phyloP scores from a whole-genome alignment of 352 stramenopile genomes.

The Halophytophthora batemanensis region DNA sequence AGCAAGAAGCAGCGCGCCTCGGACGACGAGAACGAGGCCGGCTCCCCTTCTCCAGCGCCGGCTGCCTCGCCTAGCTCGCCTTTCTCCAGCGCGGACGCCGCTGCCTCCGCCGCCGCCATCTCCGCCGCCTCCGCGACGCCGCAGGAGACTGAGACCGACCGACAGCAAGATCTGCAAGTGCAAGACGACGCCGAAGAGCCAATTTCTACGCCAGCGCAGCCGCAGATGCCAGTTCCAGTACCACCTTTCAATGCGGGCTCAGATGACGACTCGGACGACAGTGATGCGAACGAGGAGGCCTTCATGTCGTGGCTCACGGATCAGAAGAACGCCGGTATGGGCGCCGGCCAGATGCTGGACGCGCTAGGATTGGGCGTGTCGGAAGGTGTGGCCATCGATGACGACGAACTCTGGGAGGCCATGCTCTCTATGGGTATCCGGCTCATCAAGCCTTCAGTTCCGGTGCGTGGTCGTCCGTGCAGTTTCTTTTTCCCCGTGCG shows the following conservation, averaged over 20 bases:
- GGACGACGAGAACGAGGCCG: constrained; percentile 65
- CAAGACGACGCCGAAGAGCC: no score
- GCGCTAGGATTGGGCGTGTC: constrained; percentile 72
- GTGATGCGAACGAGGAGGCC: constrained; percentile 65
- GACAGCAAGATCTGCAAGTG: not conserved
- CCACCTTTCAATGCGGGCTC: constrained; percentile 10
- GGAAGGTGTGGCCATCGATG: constrained; percentile 71
- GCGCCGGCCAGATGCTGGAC: constrained; percentile 71
- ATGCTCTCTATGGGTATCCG: constrained; percentile 85
- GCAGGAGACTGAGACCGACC: constrained; percentile 15
- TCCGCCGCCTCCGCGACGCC: constrained; percentile 1
- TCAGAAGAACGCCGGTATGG: constrained; percentile 66
- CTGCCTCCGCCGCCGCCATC: constrained; percentile 5
- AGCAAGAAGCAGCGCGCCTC: constrained; percentile 80
- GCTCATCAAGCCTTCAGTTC: constrained; percentile 63
- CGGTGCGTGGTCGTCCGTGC: constrained; percentile 25
- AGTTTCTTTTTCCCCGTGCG: no score
- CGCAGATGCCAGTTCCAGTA: constrained; percentile 6
- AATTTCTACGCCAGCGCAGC: no score
- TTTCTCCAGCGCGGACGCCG: constrained; percentile 6
- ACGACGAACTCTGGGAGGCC: constrained; percentile 81
- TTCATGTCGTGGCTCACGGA: constrained; percentile 79
- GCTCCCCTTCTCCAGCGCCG: constrained; percentile 19
- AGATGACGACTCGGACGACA: constrained; percentile 21
- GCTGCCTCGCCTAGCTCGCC: constrained; percentile 15